phyloP scores from a whole-genome alignment of 202 grass and related monocot genomes.

The Dendrocalamus latiflorus region DNA sequence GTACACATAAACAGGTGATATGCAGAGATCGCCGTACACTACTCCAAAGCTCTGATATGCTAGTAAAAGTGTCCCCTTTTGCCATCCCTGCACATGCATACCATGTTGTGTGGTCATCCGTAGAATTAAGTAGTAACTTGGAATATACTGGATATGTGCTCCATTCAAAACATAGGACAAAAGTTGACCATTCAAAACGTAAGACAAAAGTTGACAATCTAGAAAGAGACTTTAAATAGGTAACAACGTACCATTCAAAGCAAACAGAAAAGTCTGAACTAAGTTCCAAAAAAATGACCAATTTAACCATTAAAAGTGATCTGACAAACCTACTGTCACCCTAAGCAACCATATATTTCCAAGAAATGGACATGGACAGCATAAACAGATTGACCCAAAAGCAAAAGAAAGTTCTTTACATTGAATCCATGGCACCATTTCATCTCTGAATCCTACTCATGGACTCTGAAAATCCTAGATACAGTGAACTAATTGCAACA shows the following conservation, averaged over 20 bases:
- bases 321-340: background rate
- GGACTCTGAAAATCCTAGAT: background rate
- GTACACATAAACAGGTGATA: conserved; percentile 75
- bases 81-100: conserved; percentile 36
- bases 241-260: background rate
- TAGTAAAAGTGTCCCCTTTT: conserved; percentile 60
- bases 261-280: background rate
- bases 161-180: background rate
- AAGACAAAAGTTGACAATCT: background rate
- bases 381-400: background rate
- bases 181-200: too few species aligned
- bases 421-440: background rate
- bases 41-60: conserved; percentile 80
- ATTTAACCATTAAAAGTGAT: conserved; percentile 9
- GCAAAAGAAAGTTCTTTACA: background rate
- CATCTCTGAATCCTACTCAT: background rate
- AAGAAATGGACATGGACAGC: conserved; percentile 13
- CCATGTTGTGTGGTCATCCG: background rate
- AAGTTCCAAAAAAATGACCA: conserved; percentile 1
- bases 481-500: background rate
- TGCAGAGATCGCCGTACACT: conserved; percentile 68
- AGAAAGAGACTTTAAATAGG: background rate
- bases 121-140: background rate
- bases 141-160: background rate
- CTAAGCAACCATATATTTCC: background rate